Conservation (phyloP, 257 asterid genomes). For the Nemophila menziesii region DNA sequence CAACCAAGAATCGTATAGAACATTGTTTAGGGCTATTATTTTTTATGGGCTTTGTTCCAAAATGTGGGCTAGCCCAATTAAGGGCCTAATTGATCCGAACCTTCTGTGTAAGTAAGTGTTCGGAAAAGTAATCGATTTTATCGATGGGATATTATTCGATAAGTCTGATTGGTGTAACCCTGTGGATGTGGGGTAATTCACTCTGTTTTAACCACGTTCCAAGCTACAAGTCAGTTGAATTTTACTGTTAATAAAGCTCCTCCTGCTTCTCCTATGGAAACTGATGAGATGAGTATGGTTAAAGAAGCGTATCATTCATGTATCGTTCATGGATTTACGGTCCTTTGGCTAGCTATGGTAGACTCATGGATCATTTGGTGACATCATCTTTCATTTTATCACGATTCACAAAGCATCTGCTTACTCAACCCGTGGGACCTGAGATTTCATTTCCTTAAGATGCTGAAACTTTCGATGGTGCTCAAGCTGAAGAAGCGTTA, state of each 20-base stretch:
- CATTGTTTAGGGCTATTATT: too few species aligned
- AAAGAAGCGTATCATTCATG: slow-evolving; percentile 42
- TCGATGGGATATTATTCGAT: slow-evolving; percentile 69
- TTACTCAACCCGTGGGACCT: slow-evolving; percentile 68
- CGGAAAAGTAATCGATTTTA: slow-evolving; percentile 80
- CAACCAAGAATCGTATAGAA: too few species aligned
- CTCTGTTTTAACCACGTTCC: slow-evolving; percentile 71
- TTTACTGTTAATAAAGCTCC: slow-evolving; percentile 58
- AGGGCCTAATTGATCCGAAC: slow-evolving; percentile 54
- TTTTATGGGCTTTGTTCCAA: too few species aligned
- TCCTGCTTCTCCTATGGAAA: slow-evolving; percentile 95
- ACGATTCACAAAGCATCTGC: slow-evolving; percentile 80
- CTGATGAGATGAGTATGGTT: slow-evolving; percentile 51
- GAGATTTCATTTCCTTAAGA: slow-evolving; percentile 76
- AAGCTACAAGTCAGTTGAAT: slow-evolving; percentile 89
- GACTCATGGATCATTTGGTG: slow-evolving; percentile 87
- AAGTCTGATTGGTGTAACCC: slow-evolving; percentile 85
- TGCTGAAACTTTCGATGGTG: slow-evolving; percentile 86
- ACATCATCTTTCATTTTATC: slow-evolving; percentile 79
- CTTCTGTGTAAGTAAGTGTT: slow-evolving; percentile 66
- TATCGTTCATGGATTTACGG: slow-evolving; percentile 61
- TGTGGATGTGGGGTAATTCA: slow-evolving; percentile 75
- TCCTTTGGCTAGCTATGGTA: slow-evolving; percentile 80
- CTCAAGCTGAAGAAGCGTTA: slow-evolving; percentile 86
- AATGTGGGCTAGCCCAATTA: too few species aligned